These are phyloP conservation scores for Aegilops longissima DNA, from an alignment of 176 grass and related monocot species.

Conservation along the genomic window DNA sequence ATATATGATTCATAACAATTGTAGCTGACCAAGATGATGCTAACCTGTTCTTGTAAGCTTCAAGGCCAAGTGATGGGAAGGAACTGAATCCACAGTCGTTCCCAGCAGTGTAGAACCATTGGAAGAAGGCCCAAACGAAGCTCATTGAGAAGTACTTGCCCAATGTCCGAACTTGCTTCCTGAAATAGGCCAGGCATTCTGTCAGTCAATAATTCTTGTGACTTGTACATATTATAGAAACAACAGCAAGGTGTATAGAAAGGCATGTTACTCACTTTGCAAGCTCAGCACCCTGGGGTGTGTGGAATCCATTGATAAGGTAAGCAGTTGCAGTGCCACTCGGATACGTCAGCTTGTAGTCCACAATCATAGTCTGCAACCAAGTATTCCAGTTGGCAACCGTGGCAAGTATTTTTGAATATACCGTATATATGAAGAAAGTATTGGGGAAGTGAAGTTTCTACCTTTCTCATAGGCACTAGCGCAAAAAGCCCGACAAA, in stretches of 20 bases:
- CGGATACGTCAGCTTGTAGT: constrained; percentile 89
- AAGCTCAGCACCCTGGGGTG: constrained; percentile 57
- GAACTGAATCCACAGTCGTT: constrained; percentile 52
- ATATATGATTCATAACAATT: background rate
- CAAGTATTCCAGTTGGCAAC: constrained; percentile 3
- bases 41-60: constrained; percentile 68
- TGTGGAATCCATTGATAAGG: constrained; percentile 92
- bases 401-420: background rate
- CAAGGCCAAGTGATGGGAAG: constrained; percentile 68
- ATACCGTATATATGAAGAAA: background rate
- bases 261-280: constrained; percentile 45
- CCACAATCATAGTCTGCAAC: constrained; percentile 81
- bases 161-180: constrained; percentile 68
- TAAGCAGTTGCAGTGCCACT: constrained; percentile 87
- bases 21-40: background rate
- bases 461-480: constrained; percentile 60
- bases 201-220: background rate
- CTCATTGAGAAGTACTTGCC: constrained; percentile 62
- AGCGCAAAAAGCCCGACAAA: constrained; percentile 54
- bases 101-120: constrained; percentile 92
- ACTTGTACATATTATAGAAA: background rate
- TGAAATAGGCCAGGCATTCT: constrained; percentile 31
- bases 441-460: background rate
- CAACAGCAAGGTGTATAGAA: background rate
- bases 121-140: constrained; percentile 88